Conservation (phyloP, 1,139 yeast genomes). For the Wickerhamomyces sp. region DNA sequence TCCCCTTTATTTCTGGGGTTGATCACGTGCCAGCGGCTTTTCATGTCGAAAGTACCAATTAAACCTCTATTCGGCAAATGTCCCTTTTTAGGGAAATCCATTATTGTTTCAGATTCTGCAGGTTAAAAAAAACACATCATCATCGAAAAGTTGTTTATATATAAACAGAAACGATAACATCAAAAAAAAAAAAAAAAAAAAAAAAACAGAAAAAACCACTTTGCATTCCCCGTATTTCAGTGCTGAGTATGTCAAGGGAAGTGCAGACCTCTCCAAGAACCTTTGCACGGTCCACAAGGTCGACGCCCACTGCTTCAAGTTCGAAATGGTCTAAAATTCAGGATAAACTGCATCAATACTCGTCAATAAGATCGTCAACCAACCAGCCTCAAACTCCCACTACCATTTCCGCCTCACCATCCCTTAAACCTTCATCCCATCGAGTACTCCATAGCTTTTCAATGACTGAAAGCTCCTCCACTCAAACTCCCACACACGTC, state of each 20-base stretch:
- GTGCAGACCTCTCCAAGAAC: not conserved
- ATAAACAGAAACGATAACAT: not conserved
- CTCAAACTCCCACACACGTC: not conserved
- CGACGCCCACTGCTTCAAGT: not conserved
- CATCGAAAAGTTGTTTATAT: not conserved
- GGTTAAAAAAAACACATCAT: not conserved
- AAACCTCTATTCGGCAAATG: not conserved
- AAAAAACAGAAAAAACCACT: not conserved
- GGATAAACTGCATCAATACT: constrained; percentile 13
- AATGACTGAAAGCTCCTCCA: not conserved
- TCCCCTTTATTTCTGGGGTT: not conserved
- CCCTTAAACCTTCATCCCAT: not conserved
- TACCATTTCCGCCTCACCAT: not conserved
- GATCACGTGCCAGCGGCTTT: not conserved
- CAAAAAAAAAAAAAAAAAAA: not conserved
- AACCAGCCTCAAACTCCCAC: not conserved
- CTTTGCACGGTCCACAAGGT: not conserved
- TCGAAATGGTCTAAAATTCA: constrained; percentile 22
- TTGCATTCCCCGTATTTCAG: no score
- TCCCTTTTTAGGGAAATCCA: not conserved
- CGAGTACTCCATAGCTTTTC: no score
- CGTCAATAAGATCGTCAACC: not conserved
- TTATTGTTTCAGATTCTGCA: constrained; percentile 5
- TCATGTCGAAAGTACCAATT: not conserved
- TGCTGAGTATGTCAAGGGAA: not conserved